Evolutionary conservation across 2,329 filamentous ascomycete genomes (phyloP), one percentile per base, ranked within the genome.

Genomic region (Botrytis cinerea): DNA sequence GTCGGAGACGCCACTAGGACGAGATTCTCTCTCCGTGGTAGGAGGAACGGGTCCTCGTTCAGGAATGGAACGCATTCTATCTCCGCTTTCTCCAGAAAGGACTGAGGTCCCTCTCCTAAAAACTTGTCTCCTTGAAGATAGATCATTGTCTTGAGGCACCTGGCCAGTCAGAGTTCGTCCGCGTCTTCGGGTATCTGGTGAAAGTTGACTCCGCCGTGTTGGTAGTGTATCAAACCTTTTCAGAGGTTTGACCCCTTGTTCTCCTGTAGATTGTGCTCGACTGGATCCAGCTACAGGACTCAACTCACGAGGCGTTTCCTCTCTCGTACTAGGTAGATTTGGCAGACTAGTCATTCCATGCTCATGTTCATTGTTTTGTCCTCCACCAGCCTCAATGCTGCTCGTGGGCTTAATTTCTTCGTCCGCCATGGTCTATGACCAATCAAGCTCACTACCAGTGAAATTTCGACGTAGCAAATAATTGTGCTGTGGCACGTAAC

Each of bases 191-290:
- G 71, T 43, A 43, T 69, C 71, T 61, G 63, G 71, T 20, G 63
- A 73, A 35, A 61, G 46, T 46, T 61, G 71, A 54, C 61, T 48
- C 5, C 63, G 63, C 12, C 25, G 43, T 35, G 71, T 46, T 32
- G 71, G 71, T 46, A 69, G 43, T 28, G 71, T 73, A 61, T 73
- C 71, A 35, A 73, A 69, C 51, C 71, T 57, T 60, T 48, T 69
- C 43, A 73, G 25, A 4, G 63, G 71, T 32, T 61, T 73, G 60
- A 20, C 14, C 28, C 45, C 66, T 9, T 51, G 51, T 2, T 51
- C 54, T n/a, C 60, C 64, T 35, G 32, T 59, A 59, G 70, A 38
- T 35, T 66, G 46, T n/a, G 48, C 25, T 46, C 38, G 35, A 22
- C 35, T 68, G 25, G 32, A 28, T 51, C 57, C 48, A 69, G 66